Evolutionary conservation across 1,139 yeast species (phyloP).

Genomic region (Kodamaea alishanica): DNA sequence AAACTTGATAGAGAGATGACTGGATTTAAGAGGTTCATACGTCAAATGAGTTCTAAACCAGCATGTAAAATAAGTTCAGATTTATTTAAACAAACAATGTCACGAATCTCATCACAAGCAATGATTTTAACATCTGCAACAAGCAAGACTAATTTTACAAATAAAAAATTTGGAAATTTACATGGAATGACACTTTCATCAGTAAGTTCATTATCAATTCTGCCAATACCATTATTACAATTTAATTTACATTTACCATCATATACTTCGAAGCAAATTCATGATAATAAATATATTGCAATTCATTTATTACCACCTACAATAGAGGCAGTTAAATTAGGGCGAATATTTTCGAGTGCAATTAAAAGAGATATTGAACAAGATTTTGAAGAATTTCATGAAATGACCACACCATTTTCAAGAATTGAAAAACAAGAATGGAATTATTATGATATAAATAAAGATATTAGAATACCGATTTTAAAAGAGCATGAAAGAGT

Average conservation of each 20-base stretch:
- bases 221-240: slow-evolving; percentile 70
- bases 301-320: slow-evolving; percentile 72
- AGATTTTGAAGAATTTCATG: slow-evolving; percentile 43
- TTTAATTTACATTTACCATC: slow-evolving; percentile 84
- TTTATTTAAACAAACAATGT: slow-evolving; percentile 29
- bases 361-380: slow-evolving; percentile 27
- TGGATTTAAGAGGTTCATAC: neutral
- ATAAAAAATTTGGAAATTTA: slow-evolving; percentile 15
- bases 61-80: slow-evolving; percentile 4
- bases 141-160: slow-evolving; percentile 1
- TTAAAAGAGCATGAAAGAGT: slow-evolving; percentile 58
- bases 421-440: slow-evolving; percentile 26
- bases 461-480: slow-evolving; percentile 49
- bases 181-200: slow-evolving; percentile 84
- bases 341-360: slow-evolving; percentile 62
- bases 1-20: neutral
- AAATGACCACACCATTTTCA: slow-evolving; percentile 50
- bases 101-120: slow-evolving; percentile 41
- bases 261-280: slow-evolving; percentile 64
- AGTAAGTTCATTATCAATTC: slow-evolving; percentile 69
- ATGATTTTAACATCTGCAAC: slow-evolving; percentile 38
- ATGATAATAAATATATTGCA: slow-evolving; percentile 54
- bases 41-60: slow-evolving; percentile 4
- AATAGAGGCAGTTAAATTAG: slow-evolving; percentile 46
- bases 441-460: slow-evolving; percentile 19